Percentiles rank a stretch among this genome's conserved stretches.
Conservation (phyloP, 2,329 filamentous ascomycete species). For the Xylaria sp. region DNA sequence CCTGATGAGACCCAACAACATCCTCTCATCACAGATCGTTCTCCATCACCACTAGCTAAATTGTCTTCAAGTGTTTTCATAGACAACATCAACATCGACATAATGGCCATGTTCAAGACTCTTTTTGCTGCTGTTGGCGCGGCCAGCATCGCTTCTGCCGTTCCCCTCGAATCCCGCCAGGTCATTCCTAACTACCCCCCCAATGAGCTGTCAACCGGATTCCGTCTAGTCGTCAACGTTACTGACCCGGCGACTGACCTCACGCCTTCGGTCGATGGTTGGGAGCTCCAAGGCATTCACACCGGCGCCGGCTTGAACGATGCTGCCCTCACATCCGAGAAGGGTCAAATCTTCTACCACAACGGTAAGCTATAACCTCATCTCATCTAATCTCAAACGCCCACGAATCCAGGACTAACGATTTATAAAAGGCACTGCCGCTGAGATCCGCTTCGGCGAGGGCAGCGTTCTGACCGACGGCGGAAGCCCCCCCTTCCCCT, state of each 20-base stretch:
- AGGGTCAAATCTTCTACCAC: slow-evolving; percentile 57
- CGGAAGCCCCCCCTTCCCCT: slow-evolving; percentile 53
- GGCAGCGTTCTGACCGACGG: slow-evolving; percentile 55
- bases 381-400: too few relatives aligned
- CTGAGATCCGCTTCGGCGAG: slow-evolving; percentile 47
- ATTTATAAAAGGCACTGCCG: slow-evolving; percentile 47
- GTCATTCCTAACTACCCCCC: slow-evolving; percentile 39
- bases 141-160: slow-evolving; percentile 27
- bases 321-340: slow-evolving; percentile 50
- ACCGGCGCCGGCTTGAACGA: slow-evolving; percentile 55
- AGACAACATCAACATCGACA: background rate
- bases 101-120: slow-evolving; percentile 28
- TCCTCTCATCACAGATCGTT: slow-evolving; percentile 6
- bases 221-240: slow-evolving; percentile 58
- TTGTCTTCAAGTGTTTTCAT: background rate
- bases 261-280: slow-evolving; percentile 54
- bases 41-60: slow-evolving; percentile 1
- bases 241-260: slow-evolving; percentile 55
- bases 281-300: slow-evolving; percentile 55
- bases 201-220: slow-evolving; percentile 46
- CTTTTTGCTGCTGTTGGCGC: slow-evolving; percentile 26
- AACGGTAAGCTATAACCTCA: slow-evolving; percentile 51
- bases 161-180: slow-evolving; percentile 30
- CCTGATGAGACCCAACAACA: background rate
- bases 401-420: background rate